These are phyloP conservation scores for Acanthamoeba rhysodes DNA, from an alignment of 208 protist species.

Conservation along the genomic window DNA sequence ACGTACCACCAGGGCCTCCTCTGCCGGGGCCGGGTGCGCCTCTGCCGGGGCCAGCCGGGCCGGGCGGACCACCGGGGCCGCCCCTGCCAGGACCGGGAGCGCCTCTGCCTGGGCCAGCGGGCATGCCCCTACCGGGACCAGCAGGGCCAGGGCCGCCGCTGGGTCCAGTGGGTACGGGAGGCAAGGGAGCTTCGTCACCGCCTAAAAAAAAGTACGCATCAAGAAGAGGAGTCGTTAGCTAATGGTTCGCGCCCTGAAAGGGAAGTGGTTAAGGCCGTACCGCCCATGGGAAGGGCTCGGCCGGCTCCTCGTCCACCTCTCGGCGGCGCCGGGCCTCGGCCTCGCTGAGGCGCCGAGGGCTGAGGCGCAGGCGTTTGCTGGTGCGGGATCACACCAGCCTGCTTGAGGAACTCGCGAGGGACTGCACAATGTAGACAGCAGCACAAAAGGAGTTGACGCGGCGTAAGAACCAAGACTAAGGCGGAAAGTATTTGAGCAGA, in stretches of 20 bases:
- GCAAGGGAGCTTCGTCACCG: neutral
- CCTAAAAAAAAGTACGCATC: neutral
- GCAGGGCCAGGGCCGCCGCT: conserved; percentile 13
- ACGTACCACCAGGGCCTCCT: neutral
- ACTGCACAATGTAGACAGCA: neutral
- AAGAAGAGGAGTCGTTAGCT: neutral
- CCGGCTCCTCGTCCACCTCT: neutral
- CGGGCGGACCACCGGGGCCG: conserved; percentile 22
- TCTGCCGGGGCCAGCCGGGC: neutral
- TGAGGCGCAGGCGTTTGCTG: conserved; percentile 52
- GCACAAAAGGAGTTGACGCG: too few species aligned
- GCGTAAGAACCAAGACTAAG: too few species aligned
- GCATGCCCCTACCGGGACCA: neutral
- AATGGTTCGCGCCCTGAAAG: neutral
- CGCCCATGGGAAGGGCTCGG: neutral
- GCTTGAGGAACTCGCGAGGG: conserved; percentile 50
- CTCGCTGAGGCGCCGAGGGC: neutral
- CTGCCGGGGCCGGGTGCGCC: neutral
- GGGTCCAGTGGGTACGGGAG: neutral
- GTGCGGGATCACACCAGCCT: conserved; percentile 46
- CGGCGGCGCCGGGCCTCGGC: neutral
- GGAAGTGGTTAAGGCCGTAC: neutral
- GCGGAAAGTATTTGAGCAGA: too few species aligned
- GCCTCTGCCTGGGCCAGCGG: conserved; percentile 19
- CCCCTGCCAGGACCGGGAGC: neutral